Evolutionary conservation across 768 basidiomycete species (phyloP).

Genomic region (Mycena rosella): DNA sequence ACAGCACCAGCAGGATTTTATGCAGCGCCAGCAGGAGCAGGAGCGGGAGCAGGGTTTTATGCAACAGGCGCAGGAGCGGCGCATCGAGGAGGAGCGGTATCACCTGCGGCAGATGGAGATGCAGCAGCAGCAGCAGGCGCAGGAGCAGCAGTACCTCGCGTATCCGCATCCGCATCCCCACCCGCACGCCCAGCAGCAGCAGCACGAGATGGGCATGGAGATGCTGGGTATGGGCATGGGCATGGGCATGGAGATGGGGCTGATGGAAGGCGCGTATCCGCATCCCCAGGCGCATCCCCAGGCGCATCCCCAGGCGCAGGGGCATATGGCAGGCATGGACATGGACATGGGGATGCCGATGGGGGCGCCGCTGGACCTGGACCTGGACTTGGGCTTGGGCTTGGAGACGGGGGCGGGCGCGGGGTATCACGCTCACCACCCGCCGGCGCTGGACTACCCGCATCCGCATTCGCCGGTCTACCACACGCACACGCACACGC

Average conservation of each 20-base stretch:
- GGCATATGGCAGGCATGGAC: no score
- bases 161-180: constrained; percentile 35
- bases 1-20: constrained; percentile 43
- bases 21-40: constrained; percentile 39
- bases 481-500: constrained; percentile 1
- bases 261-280: no score
- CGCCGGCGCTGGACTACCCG: constrained; percentile 19
- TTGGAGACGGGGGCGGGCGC: constrained; percentile 1
- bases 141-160: constrained; percentile 38
- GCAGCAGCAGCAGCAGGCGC: constrained; percentile 38
- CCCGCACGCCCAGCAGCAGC: constrained; percentile 3
- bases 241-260: constrained; percentile 3
- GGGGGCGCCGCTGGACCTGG: no score
- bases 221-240: constrained; percentile 35
- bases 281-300: no score
- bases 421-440: constrained; percentile 28
- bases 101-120: constrained; percentile 40
- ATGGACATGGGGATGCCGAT: constrained; percentile 32
- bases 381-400: constrained; percentile 30
- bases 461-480: constrained; percentile 23
- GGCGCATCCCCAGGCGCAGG: no score
- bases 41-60: constrained; percentile 45
- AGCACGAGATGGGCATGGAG: constrained; percentile 31
- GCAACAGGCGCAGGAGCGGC: constrained; percentile 39
- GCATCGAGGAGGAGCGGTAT: constrained; percentile 47